Conservation (phyloP, 1,139 yeast species). For the Blastobotrys serpentis region DNA sequence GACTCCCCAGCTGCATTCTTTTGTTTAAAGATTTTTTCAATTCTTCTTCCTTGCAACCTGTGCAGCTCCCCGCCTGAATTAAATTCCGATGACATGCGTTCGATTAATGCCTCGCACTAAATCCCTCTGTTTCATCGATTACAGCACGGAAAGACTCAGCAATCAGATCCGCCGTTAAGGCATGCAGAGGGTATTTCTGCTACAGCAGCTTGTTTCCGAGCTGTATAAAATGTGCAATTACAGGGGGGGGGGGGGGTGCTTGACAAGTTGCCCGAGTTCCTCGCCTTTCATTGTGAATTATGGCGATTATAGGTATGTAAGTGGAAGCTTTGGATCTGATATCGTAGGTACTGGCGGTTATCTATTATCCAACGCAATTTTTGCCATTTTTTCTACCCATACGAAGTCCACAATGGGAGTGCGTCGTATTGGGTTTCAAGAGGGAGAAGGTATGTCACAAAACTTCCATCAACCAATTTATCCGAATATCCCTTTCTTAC, state of each 20-base stretch:
- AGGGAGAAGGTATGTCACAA: constrained; percentile 35
- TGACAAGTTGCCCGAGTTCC: neutral
- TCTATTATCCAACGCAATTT: constrained; percentile 38
- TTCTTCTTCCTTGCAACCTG: too few species aligned
- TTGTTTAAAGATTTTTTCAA: too few species aligned
- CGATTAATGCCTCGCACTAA: too few species aligned
- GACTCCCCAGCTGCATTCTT: too few species aligned
- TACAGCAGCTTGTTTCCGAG: neutral
- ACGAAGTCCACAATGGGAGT: constrained; percentile 41
- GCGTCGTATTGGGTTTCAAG: constrained; percentile 36
- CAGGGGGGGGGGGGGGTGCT: neutral
- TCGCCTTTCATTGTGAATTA: constrained; percentile 47
- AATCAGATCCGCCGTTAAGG: too few species aligned
- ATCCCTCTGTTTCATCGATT: neutral
- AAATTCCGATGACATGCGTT: too few species aligned
- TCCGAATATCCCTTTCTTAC: constrained; percentile 54
- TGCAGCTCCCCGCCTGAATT: too few species aligned
- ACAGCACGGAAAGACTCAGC: neutral
- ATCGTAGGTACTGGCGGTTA: constrained; percentile 41
- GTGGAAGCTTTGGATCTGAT: constrained; percentile 52
- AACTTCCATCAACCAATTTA: constrained; percentile 40
- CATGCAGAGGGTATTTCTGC: too few species aligned
- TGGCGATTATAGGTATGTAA: constrained; percentile 52
- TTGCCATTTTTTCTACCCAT: constrained; percentile 49
- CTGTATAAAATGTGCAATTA: too few species aligned